Conservation (phyloP, 768 basidiomycete species). For the Austroboletus festivus region DNA sequence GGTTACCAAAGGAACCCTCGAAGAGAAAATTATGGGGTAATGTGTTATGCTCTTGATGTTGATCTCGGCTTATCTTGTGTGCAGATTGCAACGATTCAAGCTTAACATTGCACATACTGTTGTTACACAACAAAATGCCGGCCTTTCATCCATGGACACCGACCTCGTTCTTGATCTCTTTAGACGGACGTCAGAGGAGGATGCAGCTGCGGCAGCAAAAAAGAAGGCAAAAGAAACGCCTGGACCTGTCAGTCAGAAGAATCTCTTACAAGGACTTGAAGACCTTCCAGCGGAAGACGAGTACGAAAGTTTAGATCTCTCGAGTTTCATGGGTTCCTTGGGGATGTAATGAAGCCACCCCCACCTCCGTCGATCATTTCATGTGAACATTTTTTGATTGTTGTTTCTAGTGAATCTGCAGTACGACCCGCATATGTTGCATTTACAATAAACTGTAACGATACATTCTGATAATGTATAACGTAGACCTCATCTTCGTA, state of each 20-base stretch:
- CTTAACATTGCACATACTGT: constrained; percentile 96
- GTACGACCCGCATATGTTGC: constrained; percentile 30
- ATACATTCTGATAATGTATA: constrained; percentile 35
- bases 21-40: constrained; percentile 99
- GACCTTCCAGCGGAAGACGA: constrained; percentile 92
- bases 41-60: constrained; percentile 23
- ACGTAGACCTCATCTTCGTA: constrained; percentile 24
- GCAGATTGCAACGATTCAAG: constrained; percentile 95
- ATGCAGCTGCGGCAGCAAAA: constrained; percentile 56
- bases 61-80: constrained; percentile 3
- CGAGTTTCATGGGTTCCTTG: constrained; percentile 86
- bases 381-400: constrained; percentile 13
- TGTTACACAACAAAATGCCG: constrained; percentile 96
- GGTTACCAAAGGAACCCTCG: constrained; percentile 94
- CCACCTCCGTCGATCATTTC: constrained; percentile 14
- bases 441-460: constrained; percentile 35
- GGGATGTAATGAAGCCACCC: constrained; percentile 39
- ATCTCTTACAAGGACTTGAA: constrained; percentile 83
- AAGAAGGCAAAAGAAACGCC: constrained; percentile 48
- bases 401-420: constrained; percentile 11
- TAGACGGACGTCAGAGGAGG: constrained; percentile 70
- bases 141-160: constrained; percentile 93
- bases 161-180: constrained; percentile 96
- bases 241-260: constrained; percentile 72
- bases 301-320: constrained; percentile 83